A percentile compares a stretch with the other conserved stretches of the same genome.
Evolutionary conservation across 2,329 filamentous ascomycete species (phyloP).

Genomic region (Cercospora zeae-maydis): DNA sequence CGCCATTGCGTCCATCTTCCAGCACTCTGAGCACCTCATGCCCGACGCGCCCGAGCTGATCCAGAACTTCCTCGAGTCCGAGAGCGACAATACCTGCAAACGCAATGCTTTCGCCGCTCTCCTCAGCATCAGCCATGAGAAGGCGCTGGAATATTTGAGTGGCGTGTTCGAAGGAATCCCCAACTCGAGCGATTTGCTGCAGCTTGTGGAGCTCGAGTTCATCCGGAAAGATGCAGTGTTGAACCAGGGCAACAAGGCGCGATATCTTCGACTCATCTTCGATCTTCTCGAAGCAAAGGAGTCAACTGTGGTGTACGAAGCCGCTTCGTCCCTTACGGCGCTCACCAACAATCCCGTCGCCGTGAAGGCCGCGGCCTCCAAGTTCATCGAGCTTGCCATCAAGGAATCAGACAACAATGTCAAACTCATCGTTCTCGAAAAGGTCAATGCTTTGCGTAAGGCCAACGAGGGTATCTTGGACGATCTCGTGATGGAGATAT

Average conservation of each 20-base stretch:
- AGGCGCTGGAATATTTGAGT: slow-evolving; percentile 82
- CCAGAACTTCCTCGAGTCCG: slow-evolving; percentile 79
- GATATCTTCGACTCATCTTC: slow-evolving; percentile 91
- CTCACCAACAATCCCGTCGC: slow-evolving; percentile 95
- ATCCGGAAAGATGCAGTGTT: slow-evolving; percentile 96
- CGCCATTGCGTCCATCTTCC: slow-evolving; percentile 86
- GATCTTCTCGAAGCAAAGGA: slow-evolving; percentile 89
- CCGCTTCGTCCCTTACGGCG: slow-evolving; percentile 87
- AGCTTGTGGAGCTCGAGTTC: slow-evolving; percentile 92
- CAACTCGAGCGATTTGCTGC: slow-evolving; percentile 88
- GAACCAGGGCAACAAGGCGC: slow-evolving; percentile 91
- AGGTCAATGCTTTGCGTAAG: slow-evolving; percentile 80
- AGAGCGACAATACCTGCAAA: slow-evolving; percentile 95
- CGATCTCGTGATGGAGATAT: slow-evolving; percentile 93
- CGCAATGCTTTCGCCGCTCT: slow-evolving; percentile 94
- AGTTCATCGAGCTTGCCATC: slow-evolving; percentile 95
- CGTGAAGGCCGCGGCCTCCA: slow-evolving; percentile 90
- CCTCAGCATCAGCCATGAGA: slow-evolving; percentile 86
- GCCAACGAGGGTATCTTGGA: slow-evolving; percentile 90
- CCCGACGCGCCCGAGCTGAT: slow-evolving; percentile 94
- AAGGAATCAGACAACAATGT: slow-evolving; percentile 99
- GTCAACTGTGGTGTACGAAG: slow-evolving; percentile 95
- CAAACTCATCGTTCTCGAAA: slow-evolving; percentile 94
- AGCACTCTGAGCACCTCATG: slow-evolving; percentile 85
- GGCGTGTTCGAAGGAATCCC: slow-evolving; percentile 88